These are phyloP conservation scores for Ramularia collo-cygni DNA, from an alignment of 2,329 filamentous ascomycete species.

Conservation along the genomic window DNA sequence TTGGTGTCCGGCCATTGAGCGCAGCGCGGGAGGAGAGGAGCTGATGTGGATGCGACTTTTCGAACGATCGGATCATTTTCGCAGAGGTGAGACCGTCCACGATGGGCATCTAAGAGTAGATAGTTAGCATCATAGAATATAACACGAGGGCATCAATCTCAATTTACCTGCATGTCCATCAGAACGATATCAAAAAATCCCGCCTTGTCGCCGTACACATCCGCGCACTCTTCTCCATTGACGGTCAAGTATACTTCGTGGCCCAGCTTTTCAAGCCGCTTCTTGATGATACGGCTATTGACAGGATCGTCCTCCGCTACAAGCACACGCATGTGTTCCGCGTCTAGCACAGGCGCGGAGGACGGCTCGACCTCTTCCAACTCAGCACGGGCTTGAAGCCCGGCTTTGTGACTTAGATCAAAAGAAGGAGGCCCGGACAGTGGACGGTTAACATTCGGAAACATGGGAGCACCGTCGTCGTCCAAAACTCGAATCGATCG, in stretches of 20 bases:
- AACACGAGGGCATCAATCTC: neutral
- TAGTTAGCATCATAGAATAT: slow-evolving; percentile 11
- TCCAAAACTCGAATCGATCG: slow-evolving; percentile 44
- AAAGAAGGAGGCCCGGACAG: slow-evolving; percentile 3
- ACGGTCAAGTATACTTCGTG: slow-evolving; percentile 66
- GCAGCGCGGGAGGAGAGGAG: slow-evolving; percentile 53
- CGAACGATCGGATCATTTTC: slow-evolving; percentile 72
- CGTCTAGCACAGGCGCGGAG: slow-evolving; percentile 3
- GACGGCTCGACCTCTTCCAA: neutral
- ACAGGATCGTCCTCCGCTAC: slow-evolving; percentile 85
- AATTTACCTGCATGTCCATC: slow-evolving; percentile 83
- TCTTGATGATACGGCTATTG: slow-evolving; percentile 74
- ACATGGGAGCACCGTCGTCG: slow-evolving; percentile 22
- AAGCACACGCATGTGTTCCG: slow-evolving; percentile 56
- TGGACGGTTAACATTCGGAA: slow-evolving; percentile 4
- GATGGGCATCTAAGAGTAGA: slow-evolving; percentile 68
- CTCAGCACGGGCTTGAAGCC: neutral
- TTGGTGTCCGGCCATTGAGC: slow-evolving; percentile 62
- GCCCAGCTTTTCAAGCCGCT: slow-evolving; percentile 68
- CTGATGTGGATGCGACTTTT: slow-evolving; percentile 47
- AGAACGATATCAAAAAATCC: slow-evolving; percentile 67
- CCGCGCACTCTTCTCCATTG: slow-evolving; percentile 79
- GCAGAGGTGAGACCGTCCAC: slow-evolving; percentile 77
- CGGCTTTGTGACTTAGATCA: too few species aligned
- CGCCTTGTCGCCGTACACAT: slow-evolving; percentile 58